Evolutionary conservation across 345 rosid species (phyloP), one percentile per base, ranked within the genome.

Genomic region (Gynandropsis gynandra): DNA sequence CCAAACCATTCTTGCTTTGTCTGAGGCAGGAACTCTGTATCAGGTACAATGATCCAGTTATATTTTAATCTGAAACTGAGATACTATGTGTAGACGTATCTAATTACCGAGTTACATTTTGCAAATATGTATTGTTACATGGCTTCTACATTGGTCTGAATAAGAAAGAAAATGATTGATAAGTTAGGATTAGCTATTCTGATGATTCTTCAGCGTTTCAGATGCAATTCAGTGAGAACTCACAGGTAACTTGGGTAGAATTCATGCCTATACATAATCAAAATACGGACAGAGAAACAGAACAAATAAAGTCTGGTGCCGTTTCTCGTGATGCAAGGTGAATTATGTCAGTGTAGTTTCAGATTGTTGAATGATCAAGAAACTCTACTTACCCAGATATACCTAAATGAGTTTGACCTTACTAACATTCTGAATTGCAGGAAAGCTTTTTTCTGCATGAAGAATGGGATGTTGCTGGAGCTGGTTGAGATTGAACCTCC

Each of bases 371-470:
- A 24, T 24, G 29, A 24, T 24, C 29, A 24, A 24, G 29, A 24
- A 24, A 24, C 29, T 24, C 2, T 24, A 24, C 5, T 2, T 24
- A 24, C 29, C 2, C 29, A 24, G 4, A 24, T 5, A 24, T 5
- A 24, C 29, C 2, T n/a, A n/a, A n/a, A n/a, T n/a, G n/a, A n/a
- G n/a, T n/a, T n/a, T n/a, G n/a, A n/a, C n/a, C n/a, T n/a, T 5
- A 24, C 29, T 24, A 24, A 24, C 4, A 24, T 24, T 24, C 29
- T 24, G 29, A 24, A 24, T 24, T 24, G 13, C 73, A 82, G 85
- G 76, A 79, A 63, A 60, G 66, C 71, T 41, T 79, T 76, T 54
- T 82, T 82, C 76, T 79, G 85, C 76, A 65, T 82, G 34, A 74
- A 61, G 66, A 64, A 72, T 41, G 82, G 80, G 5, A 50, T 63